These are phyloP conservation scores for Podospora pseudopauciseta DNA, from an alignment of 495 filamentous ascomycete genomes.

Conservation along the genomic window DNA sequence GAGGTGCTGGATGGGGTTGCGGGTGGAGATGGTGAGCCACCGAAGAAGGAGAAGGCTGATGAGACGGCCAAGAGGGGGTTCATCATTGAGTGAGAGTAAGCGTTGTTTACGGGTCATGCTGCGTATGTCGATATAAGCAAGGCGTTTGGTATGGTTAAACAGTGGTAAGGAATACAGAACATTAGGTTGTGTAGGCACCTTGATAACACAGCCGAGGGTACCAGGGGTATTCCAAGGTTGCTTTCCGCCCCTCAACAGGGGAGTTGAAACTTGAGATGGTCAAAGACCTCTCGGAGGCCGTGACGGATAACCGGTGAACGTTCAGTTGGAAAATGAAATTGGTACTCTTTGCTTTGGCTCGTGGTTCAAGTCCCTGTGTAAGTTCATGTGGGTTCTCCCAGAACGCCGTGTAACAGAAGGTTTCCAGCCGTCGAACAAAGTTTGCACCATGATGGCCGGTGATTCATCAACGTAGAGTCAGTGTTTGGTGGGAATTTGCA, in stretches of 20 bases:
- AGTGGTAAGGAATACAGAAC: not conserved
- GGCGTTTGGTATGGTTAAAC: not conserved
- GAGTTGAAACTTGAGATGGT: not conserved
- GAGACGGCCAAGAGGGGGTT: conserved; percentile 6
- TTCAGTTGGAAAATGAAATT: not conserved
- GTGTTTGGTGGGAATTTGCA: not conserved
- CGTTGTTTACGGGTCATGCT: not conserved
- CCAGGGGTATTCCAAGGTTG: not conserved
- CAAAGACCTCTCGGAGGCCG: not conserved
- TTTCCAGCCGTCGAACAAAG: not conserved
- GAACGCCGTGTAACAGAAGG: not conserved
- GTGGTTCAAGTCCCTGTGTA: not conserved
- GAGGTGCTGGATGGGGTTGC: conserved; percentile 24
- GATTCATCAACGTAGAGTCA: not conserved
- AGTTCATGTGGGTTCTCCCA: not conserved
- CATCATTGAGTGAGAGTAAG: not conserved
- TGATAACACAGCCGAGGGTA: not conserved
- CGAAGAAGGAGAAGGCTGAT: not conserved
- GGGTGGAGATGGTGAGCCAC: not conserved
- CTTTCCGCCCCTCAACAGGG: not conserved
- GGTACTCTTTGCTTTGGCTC: not conserved
- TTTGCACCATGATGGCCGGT: not conserved
- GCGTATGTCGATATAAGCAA: not conserved
- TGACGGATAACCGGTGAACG: not conserved
- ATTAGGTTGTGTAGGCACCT: not conserved